Base-by-base conservation (phyloP, 441 rosid genomes). In the Capsella rubella region DNA sequence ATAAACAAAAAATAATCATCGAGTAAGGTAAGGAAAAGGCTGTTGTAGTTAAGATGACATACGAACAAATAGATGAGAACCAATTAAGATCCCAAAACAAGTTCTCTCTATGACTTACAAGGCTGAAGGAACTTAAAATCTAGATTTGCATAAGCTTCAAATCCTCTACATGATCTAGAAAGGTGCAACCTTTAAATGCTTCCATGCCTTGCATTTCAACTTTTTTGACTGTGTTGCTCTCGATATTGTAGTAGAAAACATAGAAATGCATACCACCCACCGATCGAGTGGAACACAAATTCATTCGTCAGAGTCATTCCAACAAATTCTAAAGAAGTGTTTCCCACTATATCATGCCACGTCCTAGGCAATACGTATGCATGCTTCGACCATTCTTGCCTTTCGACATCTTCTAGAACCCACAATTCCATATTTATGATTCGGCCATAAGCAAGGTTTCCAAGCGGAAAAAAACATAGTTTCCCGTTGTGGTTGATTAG, bases 181-280 rank as follows among this genome's bases (percentile, higher is more conserved):
- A 50, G 28, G 28, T 18, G 25, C 1, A 42, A 42, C 13, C 4
- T n/a, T 2, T n/a, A n/a, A n/a, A 2, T 3, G 18, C 3, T 45
- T 46, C 51, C 51, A 46, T 49, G 18, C 53, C 53, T 16, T 49
- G 53, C 28, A 49, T 18, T 49, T 49, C 6, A 49, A 49, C 28
- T 12, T 21, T 18, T 18, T 18, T 49, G 28, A 49, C 9, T 8
- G 53, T 49, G 53, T 49, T 18, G 8, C 13, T 18, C 2, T 49
- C 29, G 54, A 50, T 2, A 49, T 9, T 49, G 28, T 46, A 46
- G 50, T 46, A 46, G 50, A 46, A 2, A 46, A 46, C 18, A 3
- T 45, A 45, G 50, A 45, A n/a, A 45, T 21, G 51, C 25, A 2
- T 15, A 15, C 25, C 3, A n/a, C 15, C 21, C 1, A 15, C 1